These are phyloP conservation scores for Tuber indicum DNA, from an alignment of 495 filamentous ascomycete species.

Conservation along the genomic window DNA sequence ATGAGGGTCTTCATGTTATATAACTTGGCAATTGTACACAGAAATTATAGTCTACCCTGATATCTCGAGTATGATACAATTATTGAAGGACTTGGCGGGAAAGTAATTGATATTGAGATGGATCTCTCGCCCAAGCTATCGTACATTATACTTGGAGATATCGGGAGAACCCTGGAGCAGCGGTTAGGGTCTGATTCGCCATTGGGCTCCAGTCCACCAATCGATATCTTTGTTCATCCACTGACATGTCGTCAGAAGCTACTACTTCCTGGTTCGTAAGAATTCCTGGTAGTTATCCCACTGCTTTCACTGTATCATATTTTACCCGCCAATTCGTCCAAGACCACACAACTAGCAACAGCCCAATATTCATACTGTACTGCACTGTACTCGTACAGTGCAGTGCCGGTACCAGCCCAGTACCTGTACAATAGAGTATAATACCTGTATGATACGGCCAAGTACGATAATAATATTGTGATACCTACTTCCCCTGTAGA, in stretches of 20 bases:
- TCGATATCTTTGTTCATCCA: neutral
- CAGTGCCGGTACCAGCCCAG: no score
- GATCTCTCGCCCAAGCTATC: no score
- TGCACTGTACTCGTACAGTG: no score
- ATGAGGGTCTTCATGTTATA: neutral
- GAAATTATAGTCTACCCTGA: neutral
- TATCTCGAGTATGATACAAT: neutral
- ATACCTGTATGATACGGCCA: no score
- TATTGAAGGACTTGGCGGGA: neutral
- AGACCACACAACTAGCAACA: neutral
- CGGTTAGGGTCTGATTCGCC: neutral
- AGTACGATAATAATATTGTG: no score
- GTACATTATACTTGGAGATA: neutral
- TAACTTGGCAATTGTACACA: neutral
- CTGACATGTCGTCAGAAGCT: neutral
- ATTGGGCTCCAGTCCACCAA: neutral
- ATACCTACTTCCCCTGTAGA: neutral
- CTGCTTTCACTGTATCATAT: neutral
- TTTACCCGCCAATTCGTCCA: neutral
- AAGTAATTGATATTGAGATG: neutral
- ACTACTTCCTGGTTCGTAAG: neutral
- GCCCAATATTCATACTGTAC: no score
- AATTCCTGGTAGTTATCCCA: neutral
- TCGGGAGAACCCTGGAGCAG: neutral
- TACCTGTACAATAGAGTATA: no score